A percentile compares a stretch with the other conserved stretches of the same genome.
These are phyloP conservation scores for Colletotrichum salicis DNA, from an alignment of 2,329 filamentous ascomycete species.

Conservation along the genomic window DNA sequence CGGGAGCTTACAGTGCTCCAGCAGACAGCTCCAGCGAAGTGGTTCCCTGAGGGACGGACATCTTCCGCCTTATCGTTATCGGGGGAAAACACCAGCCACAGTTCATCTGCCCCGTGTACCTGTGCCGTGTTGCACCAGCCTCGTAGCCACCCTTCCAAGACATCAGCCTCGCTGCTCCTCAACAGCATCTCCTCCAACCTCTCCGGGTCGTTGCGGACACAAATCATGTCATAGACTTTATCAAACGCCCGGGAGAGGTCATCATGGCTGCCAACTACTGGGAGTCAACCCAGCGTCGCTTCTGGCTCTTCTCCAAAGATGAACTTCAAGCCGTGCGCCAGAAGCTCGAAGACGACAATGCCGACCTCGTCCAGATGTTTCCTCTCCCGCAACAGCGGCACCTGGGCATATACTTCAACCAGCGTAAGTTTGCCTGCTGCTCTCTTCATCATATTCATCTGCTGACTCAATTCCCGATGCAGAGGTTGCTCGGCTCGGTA, in stretches of 20 bases:
- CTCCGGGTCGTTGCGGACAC: not conserved
- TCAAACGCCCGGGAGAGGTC: conserved; percentile 7
- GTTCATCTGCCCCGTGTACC: not conserved
- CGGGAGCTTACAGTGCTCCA: conserved; percentile 27
- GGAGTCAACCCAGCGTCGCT: conserved; percentile 89
- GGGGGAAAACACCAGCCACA: conserved; percentile 2
- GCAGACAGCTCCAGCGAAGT: conserved; percentile 18
- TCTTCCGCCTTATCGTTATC: conserved; percentile 32
- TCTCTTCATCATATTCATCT: not conserved
- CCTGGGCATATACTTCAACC: conserved; percentile 90
- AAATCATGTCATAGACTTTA: conserved; percentile 22
- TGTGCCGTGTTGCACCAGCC: not conserved
- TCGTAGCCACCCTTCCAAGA: not conserved
- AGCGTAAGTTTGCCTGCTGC: conserved; percentile 64
- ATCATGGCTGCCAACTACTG: conserved; percentile 95
- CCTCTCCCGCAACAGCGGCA: conserved; percentile 84
- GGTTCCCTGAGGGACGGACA: conserved; percentile 1
- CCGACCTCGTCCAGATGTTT: conserved; percentile 78
- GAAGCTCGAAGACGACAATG: conserved; percentile 81
- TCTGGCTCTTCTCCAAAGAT: conserved; percentile 82
- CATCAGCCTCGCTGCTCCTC: not conserved
- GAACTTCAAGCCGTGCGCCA: conserved; percentile 80
- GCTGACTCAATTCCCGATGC: conserved; percentile 27
- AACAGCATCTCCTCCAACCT: not conserved
- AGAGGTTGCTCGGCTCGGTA: conserved; percentile 86